phyloP scores from a whole-genome alignment of 2,329 filamentous ascomycete species.

The Ophiostoma australiae region DNA sequence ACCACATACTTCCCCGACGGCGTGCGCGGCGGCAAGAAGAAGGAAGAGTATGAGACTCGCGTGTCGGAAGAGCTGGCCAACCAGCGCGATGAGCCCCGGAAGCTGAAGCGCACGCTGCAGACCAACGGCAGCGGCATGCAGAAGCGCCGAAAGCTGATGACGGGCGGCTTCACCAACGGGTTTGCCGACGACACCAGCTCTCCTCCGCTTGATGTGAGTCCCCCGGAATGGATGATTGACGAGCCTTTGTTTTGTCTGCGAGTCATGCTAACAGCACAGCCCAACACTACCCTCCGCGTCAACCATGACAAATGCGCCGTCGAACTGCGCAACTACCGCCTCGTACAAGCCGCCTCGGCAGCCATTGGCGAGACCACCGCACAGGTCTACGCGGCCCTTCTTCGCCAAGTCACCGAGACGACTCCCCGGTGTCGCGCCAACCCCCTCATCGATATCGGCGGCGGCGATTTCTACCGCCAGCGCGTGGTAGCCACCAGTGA shows the following conservation, averaged over 20 bases:
- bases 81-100: constrained; percentile 49
- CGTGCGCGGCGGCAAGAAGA: constrained; percentile 60
- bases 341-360: constrained; percentile 67
- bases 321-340: constrained; percentile 70
- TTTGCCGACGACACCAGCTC: constrained; percentile 37
- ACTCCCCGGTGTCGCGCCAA: constrained; percentile 62
- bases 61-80: constrained; percentile 51
- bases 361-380: constrained; percentile 69
- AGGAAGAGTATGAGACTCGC: constrained; percentile 55
- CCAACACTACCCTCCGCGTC: constrained; percentile 67
- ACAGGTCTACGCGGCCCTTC: constrained; percentile 68
- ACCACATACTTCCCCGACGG: constrained; percentile 49
- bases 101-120: constrained; percentile 49
- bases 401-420: constrained; percentile 65
- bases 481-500: constrained; percentile 50
- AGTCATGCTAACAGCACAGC: constrained; percentile 28
- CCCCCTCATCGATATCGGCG: constrained; percentile 44
- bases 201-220: constrained; percentile 48
- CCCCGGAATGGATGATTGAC: not conserved
- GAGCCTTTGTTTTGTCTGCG: too few species aligned
- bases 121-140: constrained; percentile 37
- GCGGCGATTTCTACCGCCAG: constrained; percentile 33
- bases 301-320: constrained; percentile 84
- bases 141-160: constrained; percentile 54
- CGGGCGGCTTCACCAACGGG: constrained; percentile 42